Percentiles rank a stretch among this genome's conserved stretches.
These are phyloP conservation scores for Gastrolobium villosum DNA, from an alignment of 306 rosid genomes.

Conservation along the genomic window DNA sequence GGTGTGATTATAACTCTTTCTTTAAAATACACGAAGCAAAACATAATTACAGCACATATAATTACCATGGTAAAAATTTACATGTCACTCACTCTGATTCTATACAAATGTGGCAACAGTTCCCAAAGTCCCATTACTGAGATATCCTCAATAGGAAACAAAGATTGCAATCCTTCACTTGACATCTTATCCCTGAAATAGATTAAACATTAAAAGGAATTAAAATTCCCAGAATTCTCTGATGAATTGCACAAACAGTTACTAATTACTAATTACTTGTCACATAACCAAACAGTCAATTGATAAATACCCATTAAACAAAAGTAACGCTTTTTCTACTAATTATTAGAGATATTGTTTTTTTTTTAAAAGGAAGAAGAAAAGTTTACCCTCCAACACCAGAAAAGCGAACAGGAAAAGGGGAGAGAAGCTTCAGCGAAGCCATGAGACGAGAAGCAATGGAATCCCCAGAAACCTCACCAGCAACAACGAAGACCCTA, in stretches of 20 bases:
- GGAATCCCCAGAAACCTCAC: constrained; percentile 93
- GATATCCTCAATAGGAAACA: constrained; percentile 86
- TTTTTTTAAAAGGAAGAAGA: neutral
- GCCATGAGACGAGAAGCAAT: constrained; percentile 89
- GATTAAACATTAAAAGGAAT: constrained; percentile 1
- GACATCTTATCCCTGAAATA: constrained; percentile 79
- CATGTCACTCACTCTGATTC: constrained; percentile 72
- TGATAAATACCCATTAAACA: neutral
- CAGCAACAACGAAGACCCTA: constrained; percentile 84
- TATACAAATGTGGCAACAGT: constrained; percentile 77
- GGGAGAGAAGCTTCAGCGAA: constrained; percentile 69
- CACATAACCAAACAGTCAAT: neutral
- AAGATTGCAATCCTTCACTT: constrained; percentile 72
- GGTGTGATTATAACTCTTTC: too few species aligned
- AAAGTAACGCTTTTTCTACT: neutral
- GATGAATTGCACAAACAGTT: neutral
- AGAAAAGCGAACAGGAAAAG: constrained; percentile 69
- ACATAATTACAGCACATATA: neutral
- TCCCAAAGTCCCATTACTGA: constrained; percentile 97
- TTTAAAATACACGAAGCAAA: neutral
- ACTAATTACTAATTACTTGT: neutral
- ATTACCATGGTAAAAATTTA: neutral
- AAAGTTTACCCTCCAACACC: constrained; percentile 86
- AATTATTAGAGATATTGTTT: neutral
- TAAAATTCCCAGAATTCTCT: neutral